phyloP scores from a whole-genome alignment of 257 asterid genomes.

The Solanum paucissectum region DNA sequence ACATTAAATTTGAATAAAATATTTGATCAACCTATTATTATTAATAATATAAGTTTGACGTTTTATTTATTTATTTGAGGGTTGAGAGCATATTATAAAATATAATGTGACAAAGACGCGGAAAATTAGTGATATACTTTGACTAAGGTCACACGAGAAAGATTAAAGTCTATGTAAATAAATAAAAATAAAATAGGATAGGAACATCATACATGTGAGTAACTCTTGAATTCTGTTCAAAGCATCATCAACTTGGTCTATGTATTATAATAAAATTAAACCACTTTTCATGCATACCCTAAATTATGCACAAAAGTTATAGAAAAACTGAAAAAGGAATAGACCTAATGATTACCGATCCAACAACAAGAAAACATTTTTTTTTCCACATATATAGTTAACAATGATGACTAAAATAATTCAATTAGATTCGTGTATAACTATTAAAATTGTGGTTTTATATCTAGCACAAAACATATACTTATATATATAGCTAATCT shows the following conservation, averaged over 20 bases:
- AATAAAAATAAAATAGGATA: neutral
- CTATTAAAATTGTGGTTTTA: neutral
- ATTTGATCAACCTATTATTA: neutral
- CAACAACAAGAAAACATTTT: neutral
- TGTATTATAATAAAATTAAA: neutral
- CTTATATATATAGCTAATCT: neutral
- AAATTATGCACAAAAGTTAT: neutral
- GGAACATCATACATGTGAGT: neutral
- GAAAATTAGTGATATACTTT: neutral
- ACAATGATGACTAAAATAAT: neutral
- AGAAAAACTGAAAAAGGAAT: neutral
- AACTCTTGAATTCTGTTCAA: neutral
- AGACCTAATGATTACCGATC: neutral
- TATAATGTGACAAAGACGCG: neutral
- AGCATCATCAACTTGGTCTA: neutral
- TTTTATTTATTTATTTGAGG: neutral
- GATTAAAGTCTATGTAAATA: neutral
- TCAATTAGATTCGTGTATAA: neutral
- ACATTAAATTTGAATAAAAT: neutral
- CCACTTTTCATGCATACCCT: neutral
- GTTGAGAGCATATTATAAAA: neutral
- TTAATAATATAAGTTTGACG: neutral
- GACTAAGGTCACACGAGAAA: neutral
- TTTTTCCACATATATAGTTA: neutral
- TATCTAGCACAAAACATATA: neutral